Percentiles rank a stretch among this genome's conserved stretches.
Evolutionary conservation across 1,284 basidiomycete genomes (phyloP).

Genomic region (Fomitopsis pinicola): DNA sequence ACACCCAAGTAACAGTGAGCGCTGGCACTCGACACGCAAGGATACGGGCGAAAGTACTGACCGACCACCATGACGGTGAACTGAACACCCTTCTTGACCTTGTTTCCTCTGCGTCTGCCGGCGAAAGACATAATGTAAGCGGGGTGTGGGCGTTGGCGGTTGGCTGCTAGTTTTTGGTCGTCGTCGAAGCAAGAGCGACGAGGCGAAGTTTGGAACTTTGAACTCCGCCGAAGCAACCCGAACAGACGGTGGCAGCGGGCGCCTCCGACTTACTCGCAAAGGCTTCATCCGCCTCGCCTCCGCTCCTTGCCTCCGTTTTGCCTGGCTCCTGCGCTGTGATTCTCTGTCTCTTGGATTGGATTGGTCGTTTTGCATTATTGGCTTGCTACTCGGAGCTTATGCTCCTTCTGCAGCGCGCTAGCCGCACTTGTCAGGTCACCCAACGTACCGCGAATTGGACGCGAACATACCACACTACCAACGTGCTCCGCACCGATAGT

Average conservation of each 20-base stretch:
- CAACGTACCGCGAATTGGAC: neutral
- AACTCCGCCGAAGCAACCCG: slow-evolving; percentile 23
- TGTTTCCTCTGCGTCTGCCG: slow-evolving; percentile 86
- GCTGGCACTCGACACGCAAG: slow-evolving; percentile 14
- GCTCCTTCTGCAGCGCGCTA: slow-evolving; percentile 4
- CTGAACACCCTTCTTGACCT: slow-evolving; percentile 96
- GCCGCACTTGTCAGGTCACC: neutral
- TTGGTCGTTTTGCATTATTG: no score
- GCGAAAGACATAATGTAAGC: slow-evolving; percentile 70
- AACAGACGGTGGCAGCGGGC: neutral
- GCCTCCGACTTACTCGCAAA: neutral
- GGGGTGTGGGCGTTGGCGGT: slow-evolving; percentile 24
- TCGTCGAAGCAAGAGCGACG: slow-evolving; percentile 9
- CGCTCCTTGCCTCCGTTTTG: neutral
- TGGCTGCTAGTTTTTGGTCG: slow-evolving; percentile 30
- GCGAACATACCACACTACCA: neutral
- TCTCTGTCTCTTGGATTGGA: no score
- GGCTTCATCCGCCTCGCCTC: slow-evolving; percentile 2
- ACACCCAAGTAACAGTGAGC: slow-evolving; percentile 7
- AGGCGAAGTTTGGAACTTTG: slow-evolving; percentile 22
- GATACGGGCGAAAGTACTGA: slow-evolving; percentile 34
- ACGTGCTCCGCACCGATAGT: neutral
- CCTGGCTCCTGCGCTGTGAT: neutral
- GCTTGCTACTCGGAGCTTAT: neutral
- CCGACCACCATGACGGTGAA: slow-evolving; percentile 73